Conservation (phyloP, 2,329 filamentous ascomycete species). For the Monosporascus sp. region DNA sequence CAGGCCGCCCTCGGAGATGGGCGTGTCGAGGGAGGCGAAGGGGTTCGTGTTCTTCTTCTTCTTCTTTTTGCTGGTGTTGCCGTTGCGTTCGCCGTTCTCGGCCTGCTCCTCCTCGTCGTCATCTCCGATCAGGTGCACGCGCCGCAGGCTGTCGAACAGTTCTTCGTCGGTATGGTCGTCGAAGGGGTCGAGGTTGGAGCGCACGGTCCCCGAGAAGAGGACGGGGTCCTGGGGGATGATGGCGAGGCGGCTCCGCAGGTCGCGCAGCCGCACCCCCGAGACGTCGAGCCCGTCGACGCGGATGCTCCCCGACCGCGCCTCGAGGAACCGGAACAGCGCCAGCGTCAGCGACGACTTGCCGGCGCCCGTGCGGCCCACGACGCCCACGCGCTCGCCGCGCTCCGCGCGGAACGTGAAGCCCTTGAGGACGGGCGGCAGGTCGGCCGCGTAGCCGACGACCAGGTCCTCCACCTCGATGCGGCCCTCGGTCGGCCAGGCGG, state of each 20-base stretch:
- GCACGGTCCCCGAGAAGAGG: constrained; percentile 73
- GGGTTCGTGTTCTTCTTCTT: constrained; percentile 56
- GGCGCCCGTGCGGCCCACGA: constrained; percentile 73
- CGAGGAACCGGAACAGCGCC: constrained; percentile 73
- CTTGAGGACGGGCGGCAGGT: constrained; percentile 66
- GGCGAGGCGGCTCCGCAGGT: constrained; percentile 67
- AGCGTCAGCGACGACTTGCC: constrained; percentile 74
- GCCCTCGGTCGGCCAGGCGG: constrained; percentile 72
- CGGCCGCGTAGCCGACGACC: constrained; percentile 65
- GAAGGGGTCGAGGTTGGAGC: constrained; percentile 75
- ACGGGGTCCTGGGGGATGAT: constrained; percentile 81
- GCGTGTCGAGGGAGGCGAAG: constrained; percentile 57
- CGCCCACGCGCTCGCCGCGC: constrained; percentile 66
- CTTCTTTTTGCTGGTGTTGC: constrained; percentile 19
- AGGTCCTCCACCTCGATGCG: constrained; percentile 68
- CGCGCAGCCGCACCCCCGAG: constrained; percentile 63
- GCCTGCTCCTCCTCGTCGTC: constrained; percentile 22
- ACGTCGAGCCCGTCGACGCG: constrained; percentile 71
- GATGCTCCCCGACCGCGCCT: constrained; percentile 61
- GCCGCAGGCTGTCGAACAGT: constrained; percentile 62
- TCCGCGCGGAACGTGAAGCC: constrained; percentile 63
- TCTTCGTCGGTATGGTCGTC: constrained; percentile 63
- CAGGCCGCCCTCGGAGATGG: constrained; percentile 66
- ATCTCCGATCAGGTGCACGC: constrained; percentile 60
- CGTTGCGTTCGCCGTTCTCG: neutral